Evolutionary conservation across 139 green algal genomes (phyloP), one percentile per base, ranked within the genome.

Genomic region (Tetraselmis chui): DNA sequence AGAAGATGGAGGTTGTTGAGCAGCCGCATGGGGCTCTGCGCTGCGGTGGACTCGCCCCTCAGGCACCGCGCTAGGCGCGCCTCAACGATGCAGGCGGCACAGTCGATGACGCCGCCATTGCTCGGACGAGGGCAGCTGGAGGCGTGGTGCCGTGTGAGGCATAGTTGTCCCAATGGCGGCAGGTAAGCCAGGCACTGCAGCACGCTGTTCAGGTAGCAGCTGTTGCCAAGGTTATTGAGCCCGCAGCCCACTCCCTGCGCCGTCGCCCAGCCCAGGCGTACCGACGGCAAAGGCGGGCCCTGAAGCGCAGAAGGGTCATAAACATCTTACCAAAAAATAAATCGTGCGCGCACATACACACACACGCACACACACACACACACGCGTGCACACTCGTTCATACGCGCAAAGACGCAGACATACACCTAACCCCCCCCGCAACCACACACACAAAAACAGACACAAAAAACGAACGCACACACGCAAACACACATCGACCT

Each of bases 181-280:
- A 83, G 89, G 84, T 92, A 85, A 28, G 88, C 88, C 28, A 92
- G 85, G 77, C 83, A 89, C 79, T 92, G 88, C 31, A 91, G 81
- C 45, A 91, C 88, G 1, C 83, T 78, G 79, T 92, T 92, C 18
- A 92, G 30, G 76, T 89, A 92, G 77, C 88, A 92, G 1, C 85
- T 91, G 87, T 92, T 92, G 28, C 88, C 88, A 11, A 89, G 76
- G 79, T 92, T 92, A 32, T 77, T 23, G 24, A 92, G 83, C 28
- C 88, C 88, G 45, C 45, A 67, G 45, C 45, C 45, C 5, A 5
- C 5, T 5, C 45, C 45, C 45, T 67, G 45, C 45, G 45, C 11
- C 11, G 5, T 5, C 45, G 11, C 45, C 45, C 45, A 67, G 45
- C 45, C 45, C 45, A 67, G 45, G 11, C 18, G 45, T 18, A 67